Evolutionary conservation across 1,284 basidiomycete genomes (phyloP), one percentile per base, ranked within the genome.

Genomic region (Acaromyces ingoldii): DNA sequence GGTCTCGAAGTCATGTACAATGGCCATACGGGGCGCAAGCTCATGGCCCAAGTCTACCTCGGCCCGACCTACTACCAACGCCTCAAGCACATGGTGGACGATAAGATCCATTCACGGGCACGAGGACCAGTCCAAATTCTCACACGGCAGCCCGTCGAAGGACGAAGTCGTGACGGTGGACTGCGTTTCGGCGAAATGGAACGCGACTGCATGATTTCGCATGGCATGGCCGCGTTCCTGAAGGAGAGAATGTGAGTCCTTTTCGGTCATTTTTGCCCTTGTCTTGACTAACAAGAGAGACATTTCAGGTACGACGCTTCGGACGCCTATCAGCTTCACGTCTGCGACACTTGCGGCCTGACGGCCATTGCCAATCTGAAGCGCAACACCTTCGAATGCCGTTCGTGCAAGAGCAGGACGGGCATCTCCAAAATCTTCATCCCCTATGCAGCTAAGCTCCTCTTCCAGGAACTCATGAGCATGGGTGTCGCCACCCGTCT

Each of bases 181-280:
- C 79, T 99, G 64, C 91, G 95, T 70, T 98, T 99, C 82, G 95
- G 93, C 81, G 95, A 99, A 82, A 99, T 99, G 95, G 93, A 99
- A 77, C 88, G 90, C 77, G 92, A 97, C 84, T 98, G 93, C 78
- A 98, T 99, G 95, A 96, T 99, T 62, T 95, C 93, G 33, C 95
- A 99, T 80, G 95, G 95, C 77, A 92, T 97, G 63, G 93, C 95
- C 31, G 89, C 85, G 2, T 99, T 99, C 85, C 78, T 98, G 77
- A 67, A 76, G 67, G 76, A 69, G 62, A 60, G 72, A 38, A 73
- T 74, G 70, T 13, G 19, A n/a, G 19, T 13, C n/a, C n/a, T n/a
- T n/a, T n/a, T n/a, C n/a, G n/a, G n/a, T n/a, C n/a, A n/a, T n/a
- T n/a, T n/a, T n/a, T n/a, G n/a, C n/a, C n/a, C n/a, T n/a, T n/a